These are phyloP conservation scores for Mycena latifolia DNA, from an alignment of 768 basidiomycete genomes.

Conservation along the genomic window DNA sequence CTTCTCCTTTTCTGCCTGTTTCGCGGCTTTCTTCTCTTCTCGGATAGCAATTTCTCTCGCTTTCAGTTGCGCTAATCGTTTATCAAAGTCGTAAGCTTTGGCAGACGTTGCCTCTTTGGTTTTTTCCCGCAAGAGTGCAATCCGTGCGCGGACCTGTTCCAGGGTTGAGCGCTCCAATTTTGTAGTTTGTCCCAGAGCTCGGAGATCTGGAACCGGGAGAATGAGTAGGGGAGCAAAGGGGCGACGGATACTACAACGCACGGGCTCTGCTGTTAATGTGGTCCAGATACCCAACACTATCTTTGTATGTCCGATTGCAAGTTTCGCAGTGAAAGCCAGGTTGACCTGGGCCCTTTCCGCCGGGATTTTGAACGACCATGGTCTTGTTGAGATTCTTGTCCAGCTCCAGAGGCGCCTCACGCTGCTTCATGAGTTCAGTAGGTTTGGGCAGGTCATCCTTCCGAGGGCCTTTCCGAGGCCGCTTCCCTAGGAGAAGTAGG, in stretches of 20 bases:
- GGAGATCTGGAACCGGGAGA: constrained; percentile 72
- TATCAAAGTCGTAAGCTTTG: constrained; percentile 95
- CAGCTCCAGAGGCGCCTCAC: constrained; percentile 86
- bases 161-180: constrained; percentile 91
- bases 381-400: constrained; percentile 97
- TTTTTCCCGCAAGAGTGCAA: constrained; percentile 88
- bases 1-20: constrained; percentile 83
- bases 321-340: constrained; percentile 96
- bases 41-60: constrained; percentile 76
- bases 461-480: constrained; percentile 70
- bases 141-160: constrained; percentile 92
- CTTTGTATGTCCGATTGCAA: constrained; percentile 93
- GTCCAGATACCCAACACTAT: constrained; percentile 93
- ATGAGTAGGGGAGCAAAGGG: constrained; percentile 4
- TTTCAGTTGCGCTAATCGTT: constrained; percentile 86
- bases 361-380: constrained; percentile 90
- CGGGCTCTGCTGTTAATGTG: constrained; percentile 96
- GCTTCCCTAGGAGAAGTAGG: constrained; percentile 72
- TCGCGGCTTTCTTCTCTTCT: constrained; percentile 81
- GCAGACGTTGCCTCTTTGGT: constrained; percentile 86
- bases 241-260: constrained; percentile 57
- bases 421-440: constrained; percentile 92
- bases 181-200: constrained; percentile 95
- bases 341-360: constrained; percentile 87
- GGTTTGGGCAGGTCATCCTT: constrained; percentile 91